phyloP scores from a whole-genome alignment of 1,139 yeast species.

The Saccharomyces hybrid region DNA sequence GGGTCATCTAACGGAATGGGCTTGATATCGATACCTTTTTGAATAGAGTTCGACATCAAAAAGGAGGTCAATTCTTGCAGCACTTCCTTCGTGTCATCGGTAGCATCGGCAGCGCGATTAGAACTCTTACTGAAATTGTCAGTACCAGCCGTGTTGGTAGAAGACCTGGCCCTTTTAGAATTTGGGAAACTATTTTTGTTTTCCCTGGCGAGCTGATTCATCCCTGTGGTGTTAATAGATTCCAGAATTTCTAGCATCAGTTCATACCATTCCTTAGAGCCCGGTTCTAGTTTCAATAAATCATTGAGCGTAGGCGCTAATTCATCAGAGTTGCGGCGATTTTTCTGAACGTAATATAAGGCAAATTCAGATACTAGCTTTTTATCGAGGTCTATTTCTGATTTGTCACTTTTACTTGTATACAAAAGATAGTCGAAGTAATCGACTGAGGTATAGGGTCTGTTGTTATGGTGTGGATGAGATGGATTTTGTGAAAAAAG shows the following conservation, averaged over 20 bases:
- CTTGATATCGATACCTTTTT: slow-evolving; percentile 24
- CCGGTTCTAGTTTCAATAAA: slow-evolving; percentile 6
- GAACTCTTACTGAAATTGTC: not conserved
- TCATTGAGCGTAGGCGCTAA: slow-evolving; percentile 10
- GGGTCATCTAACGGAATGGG: slow-evolving; percentile 19
- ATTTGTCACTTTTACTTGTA: slow-evolving; percentile 12
- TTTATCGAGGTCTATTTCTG: slow-evolving; percentile 23
- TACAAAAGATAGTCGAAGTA: slow-evolving; percentile 4
- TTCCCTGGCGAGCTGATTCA: not conserved
- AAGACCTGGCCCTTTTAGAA: not conserved
- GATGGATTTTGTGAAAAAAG: slow-evolving; percentile 12
- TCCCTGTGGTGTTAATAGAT: slow-evolving; percentile 2
- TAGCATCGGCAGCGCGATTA: slow-evolving; percentile 5
- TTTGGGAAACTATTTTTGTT: not conserved
- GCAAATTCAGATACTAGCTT: slow-evolving; percentile 28
- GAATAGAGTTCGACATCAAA: slow-evolving; percentile 25
- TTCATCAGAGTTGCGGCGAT: slow-evolving; percentile 8
- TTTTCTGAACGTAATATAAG: slow-evolving; percentile 18
- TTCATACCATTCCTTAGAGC: slow-evolving; percentile 4
- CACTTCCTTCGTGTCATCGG: slow-evolving; percentile 9
- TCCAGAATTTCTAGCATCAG: slow-evolving; percentile 1
- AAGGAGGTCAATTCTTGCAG: slow-evolving; percentile 29
- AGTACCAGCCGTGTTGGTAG: not conserved
- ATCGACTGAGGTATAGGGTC: slow-evolving; percentile 15
- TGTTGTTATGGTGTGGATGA: slow-evolving; percentile 10